phyloP scores from a whole-genome alignment of 192 early-diverging fungal genomes.

The Obelidium mucronatum region DNA sequence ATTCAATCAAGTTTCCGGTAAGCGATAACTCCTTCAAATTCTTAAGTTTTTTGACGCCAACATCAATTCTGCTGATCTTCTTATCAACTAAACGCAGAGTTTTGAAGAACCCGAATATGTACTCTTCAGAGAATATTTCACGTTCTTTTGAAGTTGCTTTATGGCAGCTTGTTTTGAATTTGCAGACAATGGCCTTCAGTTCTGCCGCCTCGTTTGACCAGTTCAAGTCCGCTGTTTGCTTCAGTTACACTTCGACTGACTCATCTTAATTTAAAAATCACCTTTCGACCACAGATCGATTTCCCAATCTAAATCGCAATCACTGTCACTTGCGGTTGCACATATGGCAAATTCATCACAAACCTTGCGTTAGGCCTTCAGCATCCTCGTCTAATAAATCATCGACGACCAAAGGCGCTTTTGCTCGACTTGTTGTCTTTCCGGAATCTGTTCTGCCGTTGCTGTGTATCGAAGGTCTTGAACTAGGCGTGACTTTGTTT shows the following conservation, averaged over 20 bases:
- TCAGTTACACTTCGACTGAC: background rate
- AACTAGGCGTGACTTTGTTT: background rate
- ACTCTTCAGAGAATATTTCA: conserved; percentile 35
- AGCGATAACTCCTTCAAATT: conserved; percentile 42
- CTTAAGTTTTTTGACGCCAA: background rate
- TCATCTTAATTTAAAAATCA: conserved; percentile 12
- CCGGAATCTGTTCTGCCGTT: conserved; percentile 22
- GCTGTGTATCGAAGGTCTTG: background rate
- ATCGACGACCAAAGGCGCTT: conserved; percentile 1
- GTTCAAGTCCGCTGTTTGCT: conserved; percentile 21
- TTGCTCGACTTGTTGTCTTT: background rate
- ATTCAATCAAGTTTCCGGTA: conserved; percentile 44
- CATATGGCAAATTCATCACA: background rate
- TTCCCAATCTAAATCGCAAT: conserved; percentile 30
- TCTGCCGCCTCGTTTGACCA: conserved; percentile 41
- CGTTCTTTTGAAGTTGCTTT: background rate
- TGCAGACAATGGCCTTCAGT: conserved; percentile 24
- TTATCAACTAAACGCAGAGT: conserved; percentile 36
- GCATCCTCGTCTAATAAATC: conserved; percentile 36
- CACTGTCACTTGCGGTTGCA: background rate
- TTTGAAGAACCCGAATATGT: conserved; percentile 42
- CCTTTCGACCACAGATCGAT: conserved; percentile 38
- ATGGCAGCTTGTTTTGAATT: conserved; percentile 4
- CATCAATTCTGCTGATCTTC: conserved; percentile 34
- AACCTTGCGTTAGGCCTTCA: conserved; percentile 23